Conservation (phyloP, 2,329 filamentous ascomycete species). For the Pyricularia pennisetigena region DNA sequence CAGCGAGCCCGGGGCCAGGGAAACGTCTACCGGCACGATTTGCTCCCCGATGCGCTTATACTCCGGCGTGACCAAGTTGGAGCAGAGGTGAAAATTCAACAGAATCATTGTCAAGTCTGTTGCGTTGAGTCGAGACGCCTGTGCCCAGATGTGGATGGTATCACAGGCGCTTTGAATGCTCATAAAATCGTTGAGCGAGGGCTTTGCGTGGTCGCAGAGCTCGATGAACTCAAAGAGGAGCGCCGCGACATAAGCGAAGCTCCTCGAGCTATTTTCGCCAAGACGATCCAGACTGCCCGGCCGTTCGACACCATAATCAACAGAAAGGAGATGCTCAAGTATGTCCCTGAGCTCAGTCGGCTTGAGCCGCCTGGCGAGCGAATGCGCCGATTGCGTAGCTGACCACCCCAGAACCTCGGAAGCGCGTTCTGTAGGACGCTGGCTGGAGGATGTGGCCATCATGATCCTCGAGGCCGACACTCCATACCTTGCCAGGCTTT, state of each 20-base stretch:
- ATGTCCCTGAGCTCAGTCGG: background rate
- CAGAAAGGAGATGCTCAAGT: constrained; percentile 3
- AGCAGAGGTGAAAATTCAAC: background rate
- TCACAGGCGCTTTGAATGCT: background rate
- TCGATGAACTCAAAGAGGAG: constrained; percentile 2
- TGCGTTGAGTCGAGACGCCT: background rate
- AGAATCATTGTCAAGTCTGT: background rate
- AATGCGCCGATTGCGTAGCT: background rate
- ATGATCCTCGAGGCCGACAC: background rate
- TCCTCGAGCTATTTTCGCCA: background rate
- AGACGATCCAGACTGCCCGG: background rate
- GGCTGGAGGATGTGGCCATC: background rate
- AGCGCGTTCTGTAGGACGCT: background rate
- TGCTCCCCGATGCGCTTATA: background rate
- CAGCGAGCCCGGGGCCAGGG: background rate
- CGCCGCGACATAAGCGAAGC: background rate
- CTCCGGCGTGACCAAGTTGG: background rate
- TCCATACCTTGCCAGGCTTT: background rate
- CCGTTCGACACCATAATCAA: background rate
- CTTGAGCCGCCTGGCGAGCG: background rate
- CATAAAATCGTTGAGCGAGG: background rate
- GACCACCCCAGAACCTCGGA: background rate
- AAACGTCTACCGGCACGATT: background rate
- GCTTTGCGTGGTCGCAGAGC: background rate
- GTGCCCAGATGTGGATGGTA: background rate